Conservation (phyloP, 345 rosid species). For the Eucalyptus cloeziana region DNA sequence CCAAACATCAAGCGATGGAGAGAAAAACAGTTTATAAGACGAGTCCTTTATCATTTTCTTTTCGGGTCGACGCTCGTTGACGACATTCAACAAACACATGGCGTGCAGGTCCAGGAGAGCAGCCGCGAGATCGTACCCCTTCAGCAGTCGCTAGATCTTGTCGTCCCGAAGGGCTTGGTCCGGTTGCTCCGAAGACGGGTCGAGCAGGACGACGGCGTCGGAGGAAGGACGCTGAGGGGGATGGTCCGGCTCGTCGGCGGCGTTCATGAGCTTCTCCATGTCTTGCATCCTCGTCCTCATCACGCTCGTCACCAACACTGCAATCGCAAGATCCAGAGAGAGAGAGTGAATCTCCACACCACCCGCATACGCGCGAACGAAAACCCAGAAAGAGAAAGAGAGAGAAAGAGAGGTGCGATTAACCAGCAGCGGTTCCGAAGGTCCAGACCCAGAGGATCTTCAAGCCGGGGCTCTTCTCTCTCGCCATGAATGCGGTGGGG, state of each 20-base stretch:
- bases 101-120: not conserved
- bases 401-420: not conserved
- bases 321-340: not conserved
- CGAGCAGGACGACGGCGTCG: not conserved
- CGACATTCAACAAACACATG: not conserved
- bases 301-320: conserved; percentile 65
- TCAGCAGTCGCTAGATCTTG: not conserved
- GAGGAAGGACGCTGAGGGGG: conserved; percentile 1
- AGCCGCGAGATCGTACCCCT: not conserved
- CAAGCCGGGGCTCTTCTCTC: conserved; percentile 66
- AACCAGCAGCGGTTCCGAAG: conserved; percentile 73
- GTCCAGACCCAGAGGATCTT: conserved; percentile 89
- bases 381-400: not conserved
- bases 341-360: not conserved
- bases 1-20: not conserved
- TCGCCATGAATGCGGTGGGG: conserved; percentile 18
- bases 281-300: conserved; percentile 59
- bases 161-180: not conserved
- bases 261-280: conserved; percentile 39
- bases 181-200: not conserved
- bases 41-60: not conserved
- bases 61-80: not conserved
- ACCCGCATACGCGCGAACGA: not conserved
- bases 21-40: not conserved
- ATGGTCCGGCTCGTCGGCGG: conserved; percentile 16